phyloP scores from a whole-genome alignment of 192 early-diverging fungal genomes.

The Gigaspora rosea region DNA sequence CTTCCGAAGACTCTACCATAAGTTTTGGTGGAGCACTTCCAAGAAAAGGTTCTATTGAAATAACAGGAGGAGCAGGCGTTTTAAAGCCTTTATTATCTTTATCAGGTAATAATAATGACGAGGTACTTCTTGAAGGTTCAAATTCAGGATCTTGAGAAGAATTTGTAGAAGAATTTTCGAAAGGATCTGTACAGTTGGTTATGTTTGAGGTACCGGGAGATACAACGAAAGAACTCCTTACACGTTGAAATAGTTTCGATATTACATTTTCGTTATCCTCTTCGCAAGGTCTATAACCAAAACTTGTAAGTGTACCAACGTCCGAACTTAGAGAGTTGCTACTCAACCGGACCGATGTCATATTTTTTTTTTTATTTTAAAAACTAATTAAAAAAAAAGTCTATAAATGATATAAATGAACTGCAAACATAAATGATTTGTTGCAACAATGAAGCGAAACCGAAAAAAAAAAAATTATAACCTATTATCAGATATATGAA shows the following conservation, averaged over 20 bases:
- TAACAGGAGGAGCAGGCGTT: not conserved
- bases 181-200: not conserved
- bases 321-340: conserved; percentile 1
- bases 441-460: too few species aligned
- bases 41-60: conserved; percentile 3
- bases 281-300: conserved; percentile 37
- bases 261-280: conserved; percentile 53
- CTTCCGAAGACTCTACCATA: not conserved
- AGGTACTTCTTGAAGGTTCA: not conserved
- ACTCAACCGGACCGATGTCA: not conserved
- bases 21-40: not conserved
- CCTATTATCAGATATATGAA: too few species aligned
- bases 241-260: conserved; percentile 56
- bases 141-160: not conserved
- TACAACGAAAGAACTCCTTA: conserved; percentile 45
- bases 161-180: not conserved
- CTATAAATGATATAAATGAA: too few species aligned
- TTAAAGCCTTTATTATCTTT: conserved; percentile 23
- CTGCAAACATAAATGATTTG: too few species aligned
- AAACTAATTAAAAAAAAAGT: not conserved
- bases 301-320: conserved; percentile 42
- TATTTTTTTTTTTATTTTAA: not conserved
- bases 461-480: too few species aligned
- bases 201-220: conserved; percentile 5
- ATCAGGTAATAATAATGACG: not conserved